phyloP scores from a whole-genome alignment of 768 basidiomycete genomes.

The Cytidiella melzeri region DNA sequence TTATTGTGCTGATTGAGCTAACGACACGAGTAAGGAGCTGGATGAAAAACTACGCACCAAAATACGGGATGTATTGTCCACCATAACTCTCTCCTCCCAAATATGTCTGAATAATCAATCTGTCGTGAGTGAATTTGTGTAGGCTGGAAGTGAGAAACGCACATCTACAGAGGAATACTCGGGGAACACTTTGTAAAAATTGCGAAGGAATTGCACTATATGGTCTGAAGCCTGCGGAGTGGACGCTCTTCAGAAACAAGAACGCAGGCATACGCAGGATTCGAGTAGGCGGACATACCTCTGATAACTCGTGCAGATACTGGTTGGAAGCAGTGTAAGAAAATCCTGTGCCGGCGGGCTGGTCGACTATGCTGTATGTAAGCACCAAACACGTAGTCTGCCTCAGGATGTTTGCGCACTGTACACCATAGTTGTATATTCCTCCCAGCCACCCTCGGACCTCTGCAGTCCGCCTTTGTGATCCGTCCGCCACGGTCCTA shows the following conservation, averaged over 20 bases:
- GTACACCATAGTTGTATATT: constrained; percentile 91
- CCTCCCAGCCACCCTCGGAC: constrained; percentile 92
- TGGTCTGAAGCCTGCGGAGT: constrained; percentile 61
- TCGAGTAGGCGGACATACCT: too few species aligned
- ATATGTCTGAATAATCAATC: constrained; percentile 61
- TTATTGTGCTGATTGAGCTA: neutral
- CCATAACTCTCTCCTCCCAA: constrained; percentile 95
- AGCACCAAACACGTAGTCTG: too few species aligned
- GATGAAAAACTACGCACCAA: constrained; percentile 43
- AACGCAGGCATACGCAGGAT: too few species aligned
- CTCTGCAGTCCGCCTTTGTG: constrained; percentile 64
- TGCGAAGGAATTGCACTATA: constrained; percentile 75
- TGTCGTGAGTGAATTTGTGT: neutral
- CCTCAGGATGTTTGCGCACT: too few species aligned
- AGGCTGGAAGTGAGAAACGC: constrained; percentile 24
- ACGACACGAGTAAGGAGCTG: too few species aligned
- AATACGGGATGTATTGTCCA: constrained; percentile 97
- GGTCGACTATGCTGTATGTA: constrained; percentile 97
- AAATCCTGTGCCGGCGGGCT: constrained; percentile 94
- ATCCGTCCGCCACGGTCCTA: constrained; percentile 88
- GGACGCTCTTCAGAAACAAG: constrained; percentile 11
- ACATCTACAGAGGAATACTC: constrained; percentile 82
- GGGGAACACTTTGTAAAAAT: constrained; percentile 89
- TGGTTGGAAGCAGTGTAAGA: constrained; percentile 84
- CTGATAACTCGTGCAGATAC: constrained; percentile 73